Conservation (phyloP, 2,329 filamentous ascomycete genomes). For the Diaporthe sp. region DNA sequence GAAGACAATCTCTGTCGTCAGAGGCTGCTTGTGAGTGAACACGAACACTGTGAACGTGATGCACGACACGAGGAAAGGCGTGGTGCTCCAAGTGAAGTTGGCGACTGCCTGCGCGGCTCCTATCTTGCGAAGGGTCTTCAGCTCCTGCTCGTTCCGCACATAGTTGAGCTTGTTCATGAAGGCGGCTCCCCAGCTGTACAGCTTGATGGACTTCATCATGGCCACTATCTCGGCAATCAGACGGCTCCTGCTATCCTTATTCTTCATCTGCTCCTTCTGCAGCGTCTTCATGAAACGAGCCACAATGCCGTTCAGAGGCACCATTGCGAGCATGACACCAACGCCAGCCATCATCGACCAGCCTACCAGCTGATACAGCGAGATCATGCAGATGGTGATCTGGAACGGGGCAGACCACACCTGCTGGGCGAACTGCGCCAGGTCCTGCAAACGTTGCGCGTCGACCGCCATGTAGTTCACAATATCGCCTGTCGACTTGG, state of each 20-base stretch:
- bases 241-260: conserved; percentile 93
- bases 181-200: conserved; percentile 96
- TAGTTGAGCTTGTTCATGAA: conserved; percentile 98
- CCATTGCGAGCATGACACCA: conserved; percentile 96
- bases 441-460: conserved; percentile 91
- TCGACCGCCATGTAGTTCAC: conserved; percentile 99
- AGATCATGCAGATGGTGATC: conserved; percentile 94
- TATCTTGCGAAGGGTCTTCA: conserved; percentile 96
- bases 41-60: conserved; percentile 96
- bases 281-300: conserved; percentile 93
- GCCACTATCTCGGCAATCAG: conserved; percentile 98
- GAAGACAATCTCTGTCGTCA: conserved; percentile 96
- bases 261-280: conserved; percentile 98
- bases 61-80: conserved; percentile 97
- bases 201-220: conserved; percentile 99
- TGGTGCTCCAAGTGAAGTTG: conserved; percentile 98
- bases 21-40: conserved; percentile 79
- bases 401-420: conserved; percentile 98
- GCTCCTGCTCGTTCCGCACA: conserved; percentile 93
- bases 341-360: conserved; percentile 96
- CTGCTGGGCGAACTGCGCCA: conserved; percentile 95
- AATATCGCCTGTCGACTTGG: conserved; percentile 95
- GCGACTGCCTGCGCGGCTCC: conserved; percentile 93
- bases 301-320: conserved; percentile 93
- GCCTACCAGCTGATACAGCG: conserved; percentile 93